Conservation (phyloP, 495 filamentous ascomycete species). For the Parathielavia hyrcaniae region DNA sequence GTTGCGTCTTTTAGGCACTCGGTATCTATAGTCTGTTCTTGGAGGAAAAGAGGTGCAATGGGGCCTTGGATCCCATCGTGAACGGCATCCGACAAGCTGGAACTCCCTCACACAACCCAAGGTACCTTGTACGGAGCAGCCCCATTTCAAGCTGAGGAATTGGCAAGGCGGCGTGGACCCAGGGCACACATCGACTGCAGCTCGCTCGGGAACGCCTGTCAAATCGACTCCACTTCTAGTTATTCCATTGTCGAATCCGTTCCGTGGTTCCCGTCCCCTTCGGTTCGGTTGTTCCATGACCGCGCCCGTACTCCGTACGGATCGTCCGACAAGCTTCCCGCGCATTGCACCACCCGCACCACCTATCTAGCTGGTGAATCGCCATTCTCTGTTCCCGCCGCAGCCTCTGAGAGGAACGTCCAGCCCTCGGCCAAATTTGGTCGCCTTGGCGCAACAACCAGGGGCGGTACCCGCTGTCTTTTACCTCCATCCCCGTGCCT, state of each 20-base stretch:
- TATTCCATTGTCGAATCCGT: background rate
- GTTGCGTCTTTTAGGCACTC: background rate
- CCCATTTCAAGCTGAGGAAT: constrained; percentile 1
- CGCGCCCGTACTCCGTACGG: background rate
- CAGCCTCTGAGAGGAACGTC: background rate
- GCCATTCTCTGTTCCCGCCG: background rate
- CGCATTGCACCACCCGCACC: background rate
- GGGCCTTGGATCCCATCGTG: background rate
- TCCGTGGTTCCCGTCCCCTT: constrained; percentile 6
- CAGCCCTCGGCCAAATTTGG: constrained; percentile 13
- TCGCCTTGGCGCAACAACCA: constrained; percentile 1
- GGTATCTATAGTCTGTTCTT: background rate
- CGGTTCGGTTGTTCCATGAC: background rate
- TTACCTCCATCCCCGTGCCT: constrained; percentile 7
- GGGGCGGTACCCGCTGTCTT: background rate
- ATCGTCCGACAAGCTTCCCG: constrained; percentile 2
- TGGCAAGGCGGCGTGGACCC: background rate
- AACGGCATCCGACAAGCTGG: background rate
- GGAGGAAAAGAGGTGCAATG: background rate
- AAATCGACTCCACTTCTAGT: constrained; percentile 6
- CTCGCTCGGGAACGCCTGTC: constrained; percentile 1
- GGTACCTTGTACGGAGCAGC: background rate
- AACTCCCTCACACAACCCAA: background rate
- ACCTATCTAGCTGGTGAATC: background rate
- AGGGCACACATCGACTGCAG: background rate